Evolutionary conservation across 805 yeast genomes (phyloP).

Genomic region (Cyberlindnera nakhonratchasimensis): DNA sequence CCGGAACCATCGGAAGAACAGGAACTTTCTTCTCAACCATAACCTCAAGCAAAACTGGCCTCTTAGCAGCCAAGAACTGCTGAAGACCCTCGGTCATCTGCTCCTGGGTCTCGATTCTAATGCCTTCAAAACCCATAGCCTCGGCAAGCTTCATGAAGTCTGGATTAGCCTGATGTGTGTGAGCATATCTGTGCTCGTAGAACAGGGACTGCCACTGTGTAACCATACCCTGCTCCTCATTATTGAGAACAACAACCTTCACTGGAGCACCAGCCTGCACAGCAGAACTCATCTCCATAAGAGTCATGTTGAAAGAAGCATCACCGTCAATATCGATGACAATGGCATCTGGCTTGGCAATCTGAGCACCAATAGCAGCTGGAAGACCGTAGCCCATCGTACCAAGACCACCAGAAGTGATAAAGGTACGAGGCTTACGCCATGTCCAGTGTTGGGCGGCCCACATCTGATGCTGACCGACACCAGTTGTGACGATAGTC

Average conservation of each 20-base stretch:
- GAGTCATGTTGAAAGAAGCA: conserved; percentile 98
- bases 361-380: conserved; percentile 97
- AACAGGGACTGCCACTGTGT: conserved; percentile 99
- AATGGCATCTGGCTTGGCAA: conserved; percentile 89
- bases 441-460: conserved; percentile 97
- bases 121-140: conserved; percentile 87
- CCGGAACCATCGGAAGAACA: conserved; percentile 97
- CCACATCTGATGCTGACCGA: conserved; percentile 99
- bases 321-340: conserved; percentile 98
- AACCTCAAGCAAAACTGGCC: conserved; percentile 88
- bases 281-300: conserved; percentile 89
- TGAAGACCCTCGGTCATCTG: conserved; percentile 57
- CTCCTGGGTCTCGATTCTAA: conserved; percentile 65
- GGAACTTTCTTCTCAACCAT: conserved; percentile 86
- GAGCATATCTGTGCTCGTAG: conserved; percentile 96
- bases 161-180: conserved; percentile 95
- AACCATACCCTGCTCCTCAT: conserved; percentile 99
- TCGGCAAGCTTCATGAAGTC: conserved; percentile 91
- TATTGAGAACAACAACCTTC: conserved; percentile 84
- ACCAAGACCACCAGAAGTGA: conserved; percentile 98
- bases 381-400: conserved; percentile 99
- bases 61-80: conserved; percentile 64
- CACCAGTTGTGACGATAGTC: conserved; percentile 93
- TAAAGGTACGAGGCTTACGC: conserved; percentile 87
- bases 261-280: conserved; percentile 92